Evolutionary conservation across 768 basidiomycete genomes (phyloP), one percentile per base, ranked within the genome.

Genomic region (Gloeostereum incarnatum): DNA sequence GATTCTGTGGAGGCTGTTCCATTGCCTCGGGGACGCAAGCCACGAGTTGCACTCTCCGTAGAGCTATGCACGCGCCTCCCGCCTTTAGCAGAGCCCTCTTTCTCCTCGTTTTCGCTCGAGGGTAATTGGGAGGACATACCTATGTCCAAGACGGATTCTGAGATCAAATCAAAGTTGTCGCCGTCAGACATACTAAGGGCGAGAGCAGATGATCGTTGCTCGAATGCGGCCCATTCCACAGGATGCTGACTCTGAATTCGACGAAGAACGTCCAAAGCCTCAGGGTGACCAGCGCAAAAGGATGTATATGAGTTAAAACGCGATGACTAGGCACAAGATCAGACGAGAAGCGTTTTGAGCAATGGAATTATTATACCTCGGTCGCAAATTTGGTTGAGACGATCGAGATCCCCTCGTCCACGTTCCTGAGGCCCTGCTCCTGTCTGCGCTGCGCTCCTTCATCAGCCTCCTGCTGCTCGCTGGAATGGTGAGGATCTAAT

Each of bases 251-350:
- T 65, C 26, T 77, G 73, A 14, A 79, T 68, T 36, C 70, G 73
- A 42, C 82, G 76, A 0, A 94, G 65, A 17, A 89, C 55, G 44
- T 84, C 77, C 40, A 84, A 64, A 0, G 91, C 92, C 47, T 86
- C 82, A 36, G 77, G 73, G 51, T 97, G 93, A 0, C 81, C 81
- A 0, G 88, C 75, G 53, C 94, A 98, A 51, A 91, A 97, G 9
- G 70, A 60, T 54, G 91, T 76, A 61, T 99, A 99, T 1, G 77
- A 67, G 40, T 73, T 68, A 47, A 94, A 94, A 25, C 68, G 62
- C 11, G 78, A 64, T 18, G 80, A 81, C 90, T 94, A 39, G 26
- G n/a, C n/a, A n/a, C n/a, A n/a, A n/a, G n/a, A n/a, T n/a, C n/a
- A n/a, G n/a, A n/a, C n/a, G n/a, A 17, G 35, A 4, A 42, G n/a